These are phyloP conservation scores for maize (Zea mays) DNA, from an alignment of 176 grass and related monocot species.

Conservation along the genomic window DNA sequence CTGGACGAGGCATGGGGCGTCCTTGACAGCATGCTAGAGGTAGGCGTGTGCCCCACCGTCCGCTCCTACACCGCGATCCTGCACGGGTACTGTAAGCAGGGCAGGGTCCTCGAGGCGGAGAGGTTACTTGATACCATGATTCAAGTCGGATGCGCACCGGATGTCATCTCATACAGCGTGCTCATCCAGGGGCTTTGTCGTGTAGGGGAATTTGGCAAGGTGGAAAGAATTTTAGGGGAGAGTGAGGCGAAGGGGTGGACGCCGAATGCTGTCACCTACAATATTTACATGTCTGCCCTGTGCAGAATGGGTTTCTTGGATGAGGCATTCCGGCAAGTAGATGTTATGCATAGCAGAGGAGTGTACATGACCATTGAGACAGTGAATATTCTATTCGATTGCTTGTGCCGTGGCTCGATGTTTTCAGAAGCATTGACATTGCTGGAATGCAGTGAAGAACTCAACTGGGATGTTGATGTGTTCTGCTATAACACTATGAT, in stretches of 20 bases:
- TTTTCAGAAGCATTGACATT: slow-evolving; percentile 57
- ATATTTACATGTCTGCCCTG: slow-evolving; percentile 72
- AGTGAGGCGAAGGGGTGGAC: slow-evolving; percentile 54
- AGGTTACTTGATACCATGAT: slow-evolving; percentile 49
- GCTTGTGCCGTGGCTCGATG: slow-evolving; percentile 51
- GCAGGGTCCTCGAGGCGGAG: slow-evolving; percentile 54
- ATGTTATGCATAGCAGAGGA: slow-evolving; percentile 49
- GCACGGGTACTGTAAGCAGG: slow-evolving; percentile 51
- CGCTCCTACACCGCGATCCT: slow-evolving; percentile 62
- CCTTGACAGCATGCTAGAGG: slow-evolving; percentile 59
- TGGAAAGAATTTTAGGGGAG: slow-evolving; percentile 53
- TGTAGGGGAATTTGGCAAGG: slow-evolving; percentile 48
- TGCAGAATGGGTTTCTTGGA: slow-evolving; percentile 52
- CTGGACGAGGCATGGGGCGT: slow-evolving; percentile 58
- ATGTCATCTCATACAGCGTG: slow-evolving; percentile 69
- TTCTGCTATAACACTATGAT: slow-evolving; percentile 76
- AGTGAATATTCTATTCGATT: slow-evolving; percentile 65
- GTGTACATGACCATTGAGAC: slow-evolving; percentile 46
- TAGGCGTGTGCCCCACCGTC: slow-evolving; percentile 32
- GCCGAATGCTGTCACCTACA: slow-evolving; percentile 70
- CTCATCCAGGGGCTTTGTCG: slow-evolving; percentile 64
- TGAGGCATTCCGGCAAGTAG: slow-evolving; percentile 56
- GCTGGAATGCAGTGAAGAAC: slow-evolving; percentile 50
- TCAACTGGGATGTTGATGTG: slow-evolving; percentile 59
- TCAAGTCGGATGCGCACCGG: slow-evolving; percentile 34